Conservation (phyloP, 495 filamentous ascomycete species). For the Podospora conica region DNA sequence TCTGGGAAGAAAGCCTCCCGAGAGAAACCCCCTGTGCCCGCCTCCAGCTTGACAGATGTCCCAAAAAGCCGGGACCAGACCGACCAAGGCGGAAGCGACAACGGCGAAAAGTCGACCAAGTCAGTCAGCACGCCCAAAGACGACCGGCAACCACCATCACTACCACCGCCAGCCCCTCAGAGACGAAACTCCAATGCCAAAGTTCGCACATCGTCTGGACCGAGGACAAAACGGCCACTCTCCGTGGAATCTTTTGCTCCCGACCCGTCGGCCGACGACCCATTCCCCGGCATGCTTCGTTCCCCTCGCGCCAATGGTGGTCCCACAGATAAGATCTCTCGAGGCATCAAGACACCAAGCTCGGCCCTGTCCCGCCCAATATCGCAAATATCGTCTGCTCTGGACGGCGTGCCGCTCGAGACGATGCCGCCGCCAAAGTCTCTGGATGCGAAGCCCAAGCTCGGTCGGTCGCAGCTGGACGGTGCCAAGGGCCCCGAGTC, state of each 20-base stretch:
- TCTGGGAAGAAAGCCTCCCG: neutral
- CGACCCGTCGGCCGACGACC: conserved; percentile 21
- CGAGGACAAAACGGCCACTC: conserved; percentile 32
- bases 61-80: neutral
- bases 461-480: conserved; percentile 17
- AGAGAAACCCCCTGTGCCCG: neutral
- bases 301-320: conserved; percentile 29
- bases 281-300: conserved; percentile 25
- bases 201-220: conserved; percentile 32
- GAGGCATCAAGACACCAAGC: conserved; percentile 29
- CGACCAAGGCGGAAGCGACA: neutral
- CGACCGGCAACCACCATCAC: conserved; percentile 13
- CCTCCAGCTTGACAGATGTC: neutral
- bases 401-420: conserved; percentile 30
- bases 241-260: conserved; percentile 34
- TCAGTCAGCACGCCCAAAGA: conserved; percentile 1
- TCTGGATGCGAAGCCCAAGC: conserved; percentile 20
- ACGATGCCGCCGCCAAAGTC: conserved; percentile 31
- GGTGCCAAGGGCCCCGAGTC: conserved; percentile 12
- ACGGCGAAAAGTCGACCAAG: neutral
- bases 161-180: conserved; percentile 16
- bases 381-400: conserved; percentile 34
- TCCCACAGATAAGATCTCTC: conserved; percentile 29
- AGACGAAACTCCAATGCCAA: conserved; percentile 42
- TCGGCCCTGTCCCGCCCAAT: conserved; percentile 33